These are phyloP conservation scores for Sordariomycetes sp. DNA, from an alignment of 2,329 filamentous ascomycete species.

Conservation along the genomic window DNA sequence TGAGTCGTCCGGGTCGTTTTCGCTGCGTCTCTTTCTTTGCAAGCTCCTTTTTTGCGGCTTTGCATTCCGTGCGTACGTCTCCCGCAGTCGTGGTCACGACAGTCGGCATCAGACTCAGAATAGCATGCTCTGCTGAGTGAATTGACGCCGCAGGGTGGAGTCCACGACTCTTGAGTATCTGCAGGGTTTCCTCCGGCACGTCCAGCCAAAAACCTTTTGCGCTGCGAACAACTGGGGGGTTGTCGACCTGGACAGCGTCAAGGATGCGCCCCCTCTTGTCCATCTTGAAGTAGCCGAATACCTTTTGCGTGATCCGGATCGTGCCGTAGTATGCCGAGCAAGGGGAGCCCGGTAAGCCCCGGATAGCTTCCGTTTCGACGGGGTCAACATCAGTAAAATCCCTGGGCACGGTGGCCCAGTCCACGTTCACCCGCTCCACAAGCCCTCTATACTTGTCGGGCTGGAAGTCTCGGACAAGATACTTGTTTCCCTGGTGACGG, in stretches of 20 bases:
- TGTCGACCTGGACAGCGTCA: slow-evolving; percentile 87
- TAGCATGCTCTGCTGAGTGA: slow-evolving; percentile 86
- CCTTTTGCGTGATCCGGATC: slow-evolving; percentile 76
- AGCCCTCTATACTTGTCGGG: slow-evolving; percentile 73
- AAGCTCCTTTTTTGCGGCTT: slow-evolving; percentile 80
- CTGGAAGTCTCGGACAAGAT: slow-evolving; percentile 81
- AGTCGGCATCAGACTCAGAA: slow-evolving; percentile 78
- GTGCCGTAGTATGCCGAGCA: slow-evolving; percentile 74
- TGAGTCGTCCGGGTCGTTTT: slow-evolving; percentile 79
- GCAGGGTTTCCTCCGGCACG: slow-evolving; percentile 66
- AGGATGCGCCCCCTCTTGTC: slow-evolving; percentile 76
- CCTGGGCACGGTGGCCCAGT: slow-evolving; percentile 89
- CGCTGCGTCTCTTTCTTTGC: slow-evolving; percentile 56
- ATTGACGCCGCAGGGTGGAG: slow-evolving; percentile 83
- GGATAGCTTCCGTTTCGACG: slow-evolving; percentile 80
- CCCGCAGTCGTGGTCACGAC: slow-evolving; percentile 85
- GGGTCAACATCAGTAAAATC: slow-evolving; percentile 94
- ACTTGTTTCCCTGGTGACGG: slow-evolving; percentile 88
- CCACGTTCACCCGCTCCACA: slow-evolving; percentile 80
- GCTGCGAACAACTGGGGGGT: slow-evolving; percentile 76
- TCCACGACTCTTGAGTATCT: slow-evolving; percentile 61
- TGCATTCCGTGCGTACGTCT: slow-evolving; percentile 91
- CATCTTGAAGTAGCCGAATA: slow-evolving; percentile 97
- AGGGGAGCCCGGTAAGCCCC: slow-evolving; percentile 50
- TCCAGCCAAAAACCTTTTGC: slow-evolving; percentile 95